A percentile compares a stretch with the other conserved stretches of the same genome.
These are phyloP conservation scores for Cladosporium sp. DNA, from an alignment of 2,329 filamentous ascomycete genomes.

Conservation along the genomic window DNA sequence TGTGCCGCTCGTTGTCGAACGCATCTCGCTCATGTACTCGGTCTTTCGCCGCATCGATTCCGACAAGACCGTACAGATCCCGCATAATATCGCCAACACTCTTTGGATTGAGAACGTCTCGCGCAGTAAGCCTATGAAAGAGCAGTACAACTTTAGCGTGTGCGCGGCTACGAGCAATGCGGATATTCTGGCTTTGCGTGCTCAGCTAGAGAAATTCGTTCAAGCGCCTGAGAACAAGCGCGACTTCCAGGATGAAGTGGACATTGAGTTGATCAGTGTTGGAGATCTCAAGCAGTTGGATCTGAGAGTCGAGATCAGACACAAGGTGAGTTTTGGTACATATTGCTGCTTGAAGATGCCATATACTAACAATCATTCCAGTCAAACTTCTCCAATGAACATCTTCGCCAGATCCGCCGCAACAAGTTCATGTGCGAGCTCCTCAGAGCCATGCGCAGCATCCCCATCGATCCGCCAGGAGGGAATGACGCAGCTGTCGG, in stretches of 20 bases:
- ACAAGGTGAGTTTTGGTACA: slow-evolving; percentile 28
- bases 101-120: slow-evolving; percentile 42
- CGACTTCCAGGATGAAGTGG: slow-evolving; percentile 37
- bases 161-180: slow-evolving; percentile 33
- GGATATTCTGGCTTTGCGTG: slow-evolving; percentile 35
- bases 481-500: slow-evolving; percentile 64
- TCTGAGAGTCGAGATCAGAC: slow-evolving; percentile 35
- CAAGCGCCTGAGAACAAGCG: slow-evolving; percentile 36
- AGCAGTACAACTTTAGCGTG: slow-evolving; percentile 35
- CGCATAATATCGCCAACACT: slow-evolving; percentile 39
- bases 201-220: slow-evolving; percentile 36
- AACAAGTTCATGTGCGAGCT: slow-evolving; percentile 96
- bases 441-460: slow-evolving; percentile 74
- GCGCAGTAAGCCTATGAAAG: slow-evolving; percentile 39
- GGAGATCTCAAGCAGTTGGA: slow-evolving; percentile 36
- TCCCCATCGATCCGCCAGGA: slow-evolving; percentile 79
- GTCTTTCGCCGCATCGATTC: slow-evolving; percentile 25
- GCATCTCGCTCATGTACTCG: slow-evolving; percentile 31
- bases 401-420: slow-evolving; percentile 72
- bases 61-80: slow-evolving; percentile 35
- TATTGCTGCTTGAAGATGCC: background rate
- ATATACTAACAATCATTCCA: background rate
- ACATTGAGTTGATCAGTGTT: slow-evolving; percentile 35
- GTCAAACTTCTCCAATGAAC: slow-evolving; percentile 62
- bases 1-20: slow-evolving; percentile 33